Conservation (phyloP, 768 basidiomycete genomes). For the Fibroporia radiculosa region DNA sequence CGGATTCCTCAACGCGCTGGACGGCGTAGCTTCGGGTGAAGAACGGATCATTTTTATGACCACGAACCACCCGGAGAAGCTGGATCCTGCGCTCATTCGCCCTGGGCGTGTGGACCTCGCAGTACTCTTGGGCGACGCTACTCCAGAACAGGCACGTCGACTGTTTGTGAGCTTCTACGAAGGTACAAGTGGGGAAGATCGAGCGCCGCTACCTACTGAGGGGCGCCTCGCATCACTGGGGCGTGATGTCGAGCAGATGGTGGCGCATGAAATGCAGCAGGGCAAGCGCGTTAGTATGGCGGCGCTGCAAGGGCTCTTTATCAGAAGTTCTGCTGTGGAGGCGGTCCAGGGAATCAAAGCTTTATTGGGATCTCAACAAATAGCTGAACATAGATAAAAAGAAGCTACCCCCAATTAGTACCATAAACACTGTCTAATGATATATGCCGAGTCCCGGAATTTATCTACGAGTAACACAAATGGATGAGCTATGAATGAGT, state of each 20-base stretch:
- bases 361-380: too few relatives aligned
- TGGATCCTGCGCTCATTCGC: slow-evolving; percentile 92
- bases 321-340: slow-evolving; percentile 54
- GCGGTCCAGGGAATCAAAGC: slow-evolving; percentile 46
- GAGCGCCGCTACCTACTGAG: slow-evolving; percentile 12
- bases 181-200: slow-evolving; percentile 23
- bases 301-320: slow-evolving; percentile 90
- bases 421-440: too few relatives aligned
- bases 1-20: slow-evolving; percentile 92
- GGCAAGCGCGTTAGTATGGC: slow-evolving; percentile 87
- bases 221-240: slow-evolving; percentile 40
- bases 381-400: too few relatives aligned
- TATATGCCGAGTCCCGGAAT: too few relatives aligned
- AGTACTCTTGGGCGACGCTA: slow-evolving; percentile 81
- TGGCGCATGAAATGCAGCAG: slow-evolving; percentile 41
- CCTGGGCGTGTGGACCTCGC: slow-evolving; percentile 91
- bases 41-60: slow-evolving; percentile 99
- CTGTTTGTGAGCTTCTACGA: slow-evolving; percentile 86
- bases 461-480: too few relatives aligned
- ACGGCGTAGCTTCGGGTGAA: slow-evolving; percentile 96
- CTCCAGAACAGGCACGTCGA: slow-evolving; percentile 64
- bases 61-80: slow-evolving; percentile 85
- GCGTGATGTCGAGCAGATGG: slow-evolving; percentile 41
- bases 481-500: too few relatives aligned
- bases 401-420: too few relatives aligned